Evolutionary conservation across 805 yeast species (phyloP).

Genomic region (Osmozyma mogii): DNA sequence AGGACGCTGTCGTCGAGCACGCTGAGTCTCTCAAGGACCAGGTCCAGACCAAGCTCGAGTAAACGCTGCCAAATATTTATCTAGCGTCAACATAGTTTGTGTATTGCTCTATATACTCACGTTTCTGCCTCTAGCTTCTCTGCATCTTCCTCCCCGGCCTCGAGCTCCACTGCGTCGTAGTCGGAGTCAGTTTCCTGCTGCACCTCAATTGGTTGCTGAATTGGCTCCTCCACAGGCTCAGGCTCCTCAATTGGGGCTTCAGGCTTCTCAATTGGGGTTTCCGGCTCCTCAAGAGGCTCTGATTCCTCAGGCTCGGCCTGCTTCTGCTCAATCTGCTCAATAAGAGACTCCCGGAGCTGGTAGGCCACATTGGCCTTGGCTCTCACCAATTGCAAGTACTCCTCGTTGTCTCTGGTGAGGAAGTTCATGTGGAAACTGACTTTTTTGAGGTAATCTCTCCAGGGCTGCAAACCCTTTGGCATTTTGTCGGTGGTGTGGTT

Average conservation of each 20-base stretch:
- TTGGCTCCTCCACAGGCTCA: constrained; percentile 6
- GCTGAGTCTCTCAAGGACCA: constrained; percentile 6
- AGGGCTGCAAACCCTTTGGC: constrained; percentile 30
- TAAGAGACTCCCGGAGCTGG: constrained; percentile 27
- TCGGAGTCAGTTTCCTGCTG: too few species aligned
- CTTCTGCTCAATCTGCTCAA: constrained; percentile 3
- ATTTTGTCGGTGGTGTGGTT: constrained; percentile 9
- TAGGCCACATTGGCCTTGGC: constrained; percentile 38
- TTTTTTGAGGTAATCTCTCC: constrained; percentile 29
- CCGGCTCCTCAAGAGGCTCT: constrained; percentile 4
- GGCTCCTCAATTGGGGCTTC: constrained; percentile 1
- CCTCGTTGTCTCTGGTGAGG: constrained; percentile 52
- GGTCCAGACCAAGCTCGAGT: constrained; percentile 11
- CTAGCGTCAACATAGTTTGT: neutral
- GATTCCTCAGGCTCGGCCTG: constrained; percentile 7
- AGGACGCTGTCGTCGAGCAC: constrained; percentile 1
- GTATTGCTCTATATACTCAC: constrained; percentile 1
- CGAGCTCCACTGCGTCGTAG: constrained; percentile 3
- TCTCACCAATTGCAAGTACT: constrained; percentile 38
- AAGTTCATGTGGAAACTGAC: constrained; percentile 40
- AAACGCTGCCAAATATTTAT: neutral
- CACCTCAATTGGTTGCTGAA: too few species aligned
- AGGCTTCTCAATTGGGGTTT: constrained; percentile 3
- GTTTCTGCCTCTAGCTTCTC: neutral
- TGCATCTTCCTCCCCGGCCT: neutral